Conservation (phyloP, 441 rosid species). For the Capsella rubella region DNA sequence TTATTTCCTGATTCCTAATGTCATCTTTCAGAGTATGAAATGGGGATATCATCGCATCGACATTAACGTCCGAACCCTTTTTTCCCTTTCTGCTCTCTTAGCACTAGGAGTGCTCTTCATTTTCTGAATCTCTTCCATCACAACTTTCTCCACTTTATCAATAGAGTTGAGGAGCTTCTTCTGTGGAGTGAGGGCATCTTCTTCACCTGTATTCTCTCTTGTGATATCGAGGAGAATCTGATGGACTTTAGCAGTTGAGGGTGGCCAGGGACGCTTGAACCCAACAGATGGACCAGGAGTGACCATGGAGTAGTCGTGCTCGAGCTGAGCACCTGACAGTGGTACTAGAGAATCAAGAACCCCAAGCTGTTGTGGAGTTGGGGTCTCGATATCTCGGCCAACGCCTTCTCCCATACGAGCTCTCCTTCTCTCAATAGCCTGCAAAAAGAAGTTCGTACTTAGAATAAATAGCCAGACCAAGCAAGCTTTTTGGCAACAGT, state of each 20-base stretch:
- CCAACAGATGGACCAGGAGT: conserved; percentile 56
- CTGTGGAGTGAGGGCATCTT: conserved; percentile 76
- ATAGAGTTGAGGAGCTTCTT: conserved; percentile 83
- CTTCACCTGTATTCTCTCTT: conserved; percentile 48
- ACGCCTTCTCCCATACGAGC: conserved; percentile 59
- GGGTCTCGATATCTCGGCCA: conserved; percentile 59
- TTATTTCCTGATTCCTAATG: conserved; percentile 24
- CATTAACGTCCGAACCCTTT: conserved; percentile 71
- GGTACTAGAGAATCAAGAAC: conserved; percentile 47
- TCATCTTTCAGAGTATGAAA: conserved; percentile 5
- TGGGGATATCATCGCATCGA: conserved; percentile 66
- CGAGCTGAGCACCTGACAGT: conserved; percentile 50
- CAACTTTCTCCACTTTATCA: conserved; percentile 74
- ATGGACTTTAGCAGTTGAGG: conserved; percentile 58
- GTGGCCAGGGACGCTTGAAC: conserved; percentile 51
- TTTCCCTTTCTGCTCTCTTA: conserved; percentile 67
- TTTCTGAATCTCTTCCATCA: conserved; percentile 77
- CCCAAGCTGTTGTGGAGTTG: conserved; percentile 45
- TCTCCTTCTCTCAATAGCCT: conserved; percentile 89
- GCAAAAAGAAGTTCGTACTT: neutral
- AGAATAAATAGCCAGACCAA: conserved; percentile 28
- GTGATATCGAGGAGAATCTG: conserved; percentile 61
- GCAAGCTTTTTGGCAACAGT: conserved; percentile 25
- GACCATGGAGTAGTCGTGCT: conserved; percentile 45
- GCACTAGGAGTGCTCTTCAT: conserved; percentile 79